Base-by-base conservation (phyloP, 164 flowering plant species). In the Aristolochia contorta region DNA sequence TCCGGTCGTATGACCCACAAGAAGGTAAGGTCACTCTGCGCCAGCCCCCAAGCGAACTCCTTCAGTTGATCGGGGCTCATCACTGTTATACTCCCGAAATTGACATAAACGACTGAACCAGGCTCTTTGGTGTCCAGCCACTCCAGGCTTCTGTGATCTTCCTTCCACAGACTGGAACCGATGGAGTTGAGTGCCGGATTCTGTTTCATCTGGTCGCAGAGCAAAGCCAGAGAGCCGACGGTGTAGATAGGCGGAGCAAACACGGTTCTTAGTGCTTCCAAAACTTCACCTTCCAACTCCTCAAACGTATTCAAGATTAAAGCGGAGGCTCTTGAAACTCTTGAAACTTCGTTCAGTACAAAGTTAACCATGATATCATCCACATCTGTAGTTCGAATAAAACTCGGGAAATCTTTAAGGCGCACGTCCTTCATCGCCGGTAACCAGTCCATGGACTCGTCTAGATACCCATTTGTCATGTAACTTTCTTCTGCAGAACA, bases 21-120 rank as follows among this genome's bases (percentile, higher is more conserved):
- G 52, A 67, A 67, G 21, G 63, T 61, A 22, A 22, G 27, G 45
- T 69, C 67, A 64, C 80, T 78, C 20, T 72, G 72, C 0, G 85
- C 82, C 0, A 83, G 72, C 5, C 88, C 88, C 82, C 84, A 76
- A 0, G 82, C 82, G 19, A 82, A 77, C 27, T 80, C 86, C 0
- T 51, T 20, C 1, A 82, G 32, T n/a, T 84, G 80, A 0, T 71
- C 19, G 0, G 58, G 21, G 1, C 74, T 75, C 75, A 84, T 66
- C 2, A 71, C 74, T 1, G 83, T 67, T 24, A 78, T 69, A 61
- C 85, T 81, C 0, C 88, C 88, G 25, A 72, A 84, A 55, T 78
- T 79, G 12, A 81, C 84, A 47, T 73, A 82, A 0, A 84, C 70
- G 0, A 84, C 83, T 0, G 82, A 76, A 10, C 53, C 61, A 16